phyloP scores from a whole-genome alignment of 108 stramenopile species.

The Cyclostephanos tholiformis region DNA sequence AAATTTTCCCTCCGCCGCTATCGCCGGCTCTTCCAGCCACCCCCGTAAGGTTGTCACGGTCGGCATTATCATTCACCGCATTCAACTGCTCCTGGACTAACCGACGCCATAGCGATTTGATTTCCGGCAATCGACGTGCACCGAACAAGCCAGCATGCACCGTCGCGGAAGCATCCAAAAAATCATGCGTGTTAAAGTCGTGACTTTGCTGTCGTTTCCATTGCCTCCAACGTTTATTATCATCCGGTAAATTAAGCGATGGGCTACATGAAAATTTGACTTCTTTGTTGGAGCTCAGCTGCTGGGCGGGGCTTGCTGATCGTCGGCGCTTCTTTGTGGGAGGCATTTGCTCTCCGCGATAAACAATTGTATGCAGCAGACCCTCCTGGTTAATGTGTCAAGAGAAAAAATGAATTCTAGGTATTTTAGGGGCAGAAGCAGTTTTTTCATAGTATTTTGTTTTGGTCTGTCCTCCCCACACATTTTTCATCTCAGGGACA shows the following conservation, averaged over 20 bases:
- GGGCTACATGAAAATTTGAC: not conserved
- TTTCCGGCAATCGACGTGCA: conserved; percentile 71
- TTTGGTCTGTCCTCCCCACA: no score
- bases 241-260: conserved; percentile 1
- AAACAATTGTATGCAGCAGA: no score
- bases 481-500: no score
- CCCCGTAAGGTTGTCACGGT: not conserved
- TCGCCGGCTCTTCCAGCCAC: conserved; percentile 14
- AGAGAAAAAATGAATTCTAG: no score
- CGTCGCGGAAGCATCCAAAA: conserved; percentile 73
- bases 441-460: no score
- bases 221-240: conserved; percentile 23
- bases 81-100: conserved; percentile 16
- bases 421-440: no score
- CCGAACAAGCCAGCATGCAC: conserved; percentile 69
- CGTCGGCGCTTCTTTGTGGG: conserved; percentile 9
- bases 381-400: no score
- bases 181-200: conserved; percentile 48
- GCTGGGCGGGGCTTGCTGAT: conserved; percentile 2
- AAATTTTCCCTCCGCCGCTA: conserved; percentile 70
- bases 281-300: conserved; percentile 8
- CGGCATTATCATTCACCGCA: not conserved
- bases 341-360: not conserved
- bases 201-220: conserved; percentile 23
- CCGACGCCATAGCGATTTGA: conserved; percentile 53